Percentiles rank a stretch among this genome's conserved stretches.
phyloP scores from a whole-genome alignment of 2,329 filamentous ascomycete genomes.

The Raffaelea albimanens region DNA sequence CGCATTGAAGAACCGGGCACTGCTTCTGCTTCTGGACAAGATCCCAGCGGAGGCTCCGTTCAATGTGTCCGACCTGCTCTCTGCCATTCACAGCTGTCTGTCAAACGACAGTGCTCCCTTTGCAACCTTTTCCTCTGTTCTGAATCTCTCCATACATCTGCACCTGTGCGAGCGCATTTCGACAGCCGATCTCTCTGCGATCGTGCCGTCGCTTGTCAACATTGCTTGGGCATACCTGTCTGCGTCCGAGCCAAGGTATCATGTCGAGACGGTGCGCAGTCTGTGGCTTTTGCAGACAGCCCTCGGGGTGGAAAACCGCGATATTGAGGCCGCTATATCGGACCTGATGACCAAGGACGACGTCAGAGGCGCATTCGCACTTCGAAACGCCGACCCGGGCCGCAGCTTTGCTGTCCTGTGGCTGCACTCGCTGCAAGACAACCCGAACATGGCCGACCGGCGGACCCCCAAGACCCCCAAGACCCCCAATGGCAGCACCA shows the following conservation, averaged over 20 bases:
- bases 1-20: slow-evolving; percentile 47
- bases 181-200: slow-evolving; percentile 41
- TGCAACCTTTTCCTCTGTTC: slow-evolving; percentile 45
- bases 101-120: slow-evolving; percentile 34
- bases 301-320: slow-evolving; percentile 55
- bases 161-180: slow-evolving; percentile 44
- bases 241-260: slow-evolving; percentile 78
- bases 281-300: slow-evolving; percentile 77
- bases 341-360: slow-evolving; percentile 54
- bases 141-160: slow-evolving; percentile 48
- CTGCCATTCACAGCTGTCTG: slow-evolving; percentile 41
- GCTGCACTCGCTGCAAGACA: slow-evolving; percentile 66
- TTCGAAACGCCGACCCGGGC: slow-evolving; percentile 48
- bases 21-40: slow-evolving; percentile 49
- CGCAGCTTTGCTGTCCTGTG: slow-evolving; percentile 68
- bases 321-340: slow-evolving; percentile 72
- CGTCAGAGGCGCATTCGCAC: slow-evolving; percentile 34
- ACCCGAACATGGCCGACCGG: slow-evolving; percentile 35
- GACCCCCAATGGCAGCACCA: slow-evolving; percentile 26
- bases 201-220: slow-evolving; percentile 60
- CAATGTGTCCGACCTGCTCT: slow-evolving; percentile 37
- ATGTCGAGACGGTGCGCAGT: slow-evolving; percentile 81
- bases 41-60: slow-evolving; percentile 32
- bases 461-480: slow-evolving; percentile 39
- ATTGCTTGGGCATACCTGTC: slow-evolving; percentile 75